Percentiles rank a stretch among this genome's conserved stretches.
Evolutionary conservation across 1,139 yeast species (phyloP).

Genomic region (Geotrichum fermentans): DNA sequence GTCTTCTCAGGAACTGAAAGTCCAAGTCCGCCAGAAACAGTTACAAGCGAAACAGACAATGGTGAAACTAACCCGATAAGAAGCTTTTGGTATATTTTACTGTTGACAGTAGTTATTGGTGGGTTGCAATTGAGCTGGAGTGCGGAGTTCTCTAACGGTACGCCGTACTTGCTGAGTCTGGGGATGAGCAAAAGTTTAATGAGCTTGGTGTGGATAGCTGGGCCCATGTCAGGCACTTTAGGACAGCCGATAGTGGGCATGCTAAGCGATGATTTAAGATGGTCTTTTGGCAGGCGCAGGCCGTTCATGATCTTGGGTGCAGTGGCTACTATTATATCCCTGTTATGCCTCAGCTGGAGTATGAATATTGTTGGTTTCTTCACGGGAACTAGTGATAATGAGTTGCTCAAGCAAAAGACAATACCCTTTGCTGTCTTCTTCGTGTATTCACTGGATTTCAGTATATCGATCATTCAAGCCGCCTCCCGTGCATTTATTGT

Average conservation of each 20-base stretch:
- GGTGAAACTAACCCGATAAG: constrained; percentile 39
- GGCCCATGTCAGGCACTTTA: constrained; percentile 55
- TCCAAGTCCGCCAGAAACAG: neutral
- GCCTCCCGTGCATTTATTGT: constrained; percentile 47
- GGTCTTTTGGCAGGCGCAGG: constrained; percentile 47
- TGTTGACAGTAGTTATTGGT: constrained; percentile 47
- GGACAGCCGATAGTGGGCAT: constrained; percentile 60
- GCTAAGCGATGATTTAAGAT: constrained; percentile 47
- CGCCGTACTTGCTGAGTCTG: constrained; percentile 43
- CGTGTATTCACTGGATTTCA: constrained; percentile 46
- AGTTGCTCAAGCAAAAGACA: constrained; percentile 35
- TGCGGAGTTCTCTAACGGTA: constrained; percentile 51
- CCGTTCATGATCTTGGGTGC: constrained; percentile 51
- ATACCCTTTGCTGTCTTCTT: constrained; percentile 43
- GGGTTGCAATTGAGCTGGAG: constrained; percentile 54
- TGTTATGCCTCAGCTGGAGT: constrained; percentile 42
- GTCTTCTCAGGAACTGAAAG: neutral
- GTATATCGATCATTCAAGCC: constrained; percentile 47
- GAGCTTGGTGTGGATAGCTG: constrained; percentile 59
- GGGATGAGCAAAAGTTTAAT: constrained; percentile 51
- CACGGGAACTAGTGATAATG: constrained; percentile 8
- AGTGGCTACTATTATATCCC: constrained; percentile 40
- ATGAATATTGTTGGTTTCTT: constrained; percentile 33
- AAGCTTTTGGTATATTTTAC: constrained; percentile 42
- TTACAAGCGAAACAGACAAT: neutral